phyloP scores from a whole-genome alignment of 208 protist genomes.

The Wallacemonas collosoma region DNA sequence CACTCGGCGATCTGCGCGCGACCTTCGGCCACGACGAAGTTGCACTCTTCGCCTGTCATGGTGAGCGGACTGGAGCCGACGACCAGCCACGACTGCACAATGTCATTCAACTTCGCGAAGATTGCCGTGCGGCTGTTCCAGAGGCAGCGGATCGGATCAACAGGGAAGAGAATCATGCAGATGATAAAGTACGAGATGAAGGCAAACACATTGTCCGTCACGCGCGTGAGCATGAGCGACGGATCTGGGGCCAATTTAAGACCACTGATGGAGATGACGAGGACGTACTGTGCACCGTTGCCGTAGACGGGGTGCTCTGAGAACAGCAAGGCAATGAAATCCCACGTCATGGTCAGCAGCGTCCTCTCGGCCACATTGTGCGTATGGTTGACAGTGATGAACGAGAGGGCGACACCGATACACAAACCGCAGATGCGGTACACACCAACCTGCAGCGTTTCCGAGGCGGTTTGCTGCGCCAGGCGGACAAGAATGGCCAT shows the following conservation, averaged over 20 bases:
- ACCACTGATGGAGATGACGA: slow-evolving; percentile 34
- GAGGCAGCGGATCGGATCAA: slow-evolving; percentile 53
- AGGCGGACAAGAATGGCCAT: slow-evolving; percentile 64
- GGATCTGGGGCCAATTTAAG: slow-evolving; percentile 7
- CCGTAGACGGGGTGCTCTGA: slow-evolving; percentile 29
- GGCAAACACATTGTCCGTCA: slow-evolving; percentile 44
- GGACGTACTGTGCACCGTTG: slow-evolving; percentile 34
- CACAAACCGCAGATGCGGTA: slow-evolving; percentile 45
- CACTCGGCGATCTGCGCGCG: slow-evolving; percentile 3
- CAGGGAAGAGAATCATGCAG: slow-evolving; percentile 51
- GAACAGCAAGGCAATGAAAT: slow-evolving; percentile 31
- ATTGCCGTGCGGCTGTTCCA: slow-evolving; percentile 40
- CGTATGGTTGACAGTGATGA: slow-evolving; percentile 24
- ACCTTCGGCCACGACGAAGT: slow-evolving; percentile 27
- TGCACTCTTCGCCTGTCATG: slow-evolving; percentile 29
- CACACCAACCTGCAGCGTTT: slow-evolving; percentile 45
- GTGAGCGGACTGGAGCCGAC: slow-evolving; percentile 43
- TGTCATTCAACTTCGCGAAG: slow-evolving; percentile 24
- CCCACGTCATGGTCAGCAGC: slow-evolving; percentile 24
- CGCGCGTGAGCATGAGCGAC: slow-evolving; percentile 29
- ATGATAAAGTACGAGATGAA: slow-evolving; percentile 55
- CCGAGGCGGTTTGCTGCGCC: slow-evolving; percentile 46
- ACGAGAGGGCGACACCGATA: slow-evolving; percentile 37
- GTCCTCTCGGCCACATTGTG: slow-evolving; percentile 29
- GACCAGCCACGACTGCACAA: slow-evolving; percentile 26